Base-by-base conservation (phyloP, 169 alveolate species). In the Amoebophrya sp. region DNA sequence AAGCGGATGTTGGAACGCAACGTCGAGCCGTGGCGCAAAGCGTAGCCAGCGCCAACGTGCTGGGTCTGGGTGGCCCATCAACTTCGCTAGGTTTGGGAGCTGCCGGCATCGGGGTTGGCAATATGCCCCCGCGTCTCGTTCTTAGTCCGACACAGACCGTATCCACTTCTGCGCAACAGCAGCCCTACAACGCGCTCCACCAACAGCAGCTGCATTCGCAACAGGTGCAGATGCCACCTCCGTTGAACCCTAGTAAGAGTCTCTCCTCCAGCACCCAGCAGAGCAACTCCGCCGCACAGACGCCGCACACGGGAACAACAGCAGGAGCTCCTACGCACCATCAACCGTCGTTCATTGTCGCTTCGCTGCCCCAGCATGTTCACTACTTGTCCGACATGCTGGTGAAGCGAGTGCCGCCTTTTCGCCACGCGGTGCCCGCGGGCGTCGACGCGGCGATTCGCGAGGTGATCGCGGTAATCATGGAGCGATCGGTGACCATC, bases 371-470 rank as follows among this genome's bases (percentile, higher is more conserved):
- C 10, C 10, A 45, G 67, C 18, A 15, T 10, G 67, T 45, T 10
- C 67, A 45, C 67, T 45, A 45, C 67, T 18, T 45, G 67, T 45
- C 67, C n/a, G 67, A 45, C 67, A 45, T 15, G 67, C 67, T 45
- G 10, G n/a, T 45, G 67, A 45, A 18, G n/a, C n/a, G 10, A 34
- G 5, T 18, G 40, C 98, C 98, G 31, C 94, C 94, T 41, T 93
- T 98, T 69, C 95, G 97, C 43, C 94, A 94, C 26, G 89, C 97
- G 45, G 98, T 98, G 23, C 99, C 99, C n/a, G 91, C 97, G 88
- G 99, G 99, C 13, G 95, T 99, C 31, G 99, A 98, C 88, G 91
- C 97, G 48, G 99, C 99, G 0, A 97, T 98, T 58, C 94, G 96
- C 89, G 99, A 98, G 89, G 98, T 99, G 87, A 95, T 98, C 31